Conservation (phyloP, 768 basidiomycete genomes). For the Chalciporus chontae region DNA sequence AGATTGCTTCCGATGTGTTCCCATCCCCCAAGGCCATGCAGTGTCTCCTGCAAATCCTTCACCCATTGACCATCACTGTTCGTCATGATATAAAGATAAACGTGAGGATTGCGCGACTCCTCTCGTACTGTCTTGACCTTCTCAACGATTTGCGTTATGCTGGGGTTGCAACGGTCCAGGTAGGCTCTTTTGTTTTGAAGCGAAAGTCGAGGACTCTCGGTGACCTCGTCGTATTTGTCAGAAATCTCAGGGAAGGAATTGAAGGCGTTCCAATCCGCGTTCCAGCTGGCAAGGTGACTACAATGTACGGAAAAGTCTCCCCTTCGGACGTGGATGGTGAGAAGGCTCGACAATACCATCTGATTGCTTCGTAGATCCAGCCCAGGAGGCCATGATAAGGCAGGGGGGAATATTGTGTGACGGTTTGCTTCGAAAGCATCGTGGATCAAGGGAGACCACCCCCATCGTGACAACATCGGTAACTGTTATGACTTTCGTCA, state of each 20-base stretch:
- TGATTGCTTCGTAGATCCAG: slow-evolving; percentile 4
- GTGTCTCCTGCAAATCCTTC: slow-evolving; percentile 31
- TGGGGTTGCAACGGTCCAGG: slow-evolving; percentile 41
- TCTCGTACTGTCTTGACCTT: slow-evolving; percentile 34
- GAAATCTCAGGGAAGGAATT: slow-evolving; percentile 39
- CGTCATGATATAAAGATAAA: slow-evolving; percentile 44
- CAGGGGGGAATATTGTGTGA: slow-evolving; percentile 17
- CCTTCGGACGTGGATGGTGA: slow-evolving; percentile 48
- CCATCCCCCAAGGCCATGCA: slow-evolving; percentile 36
- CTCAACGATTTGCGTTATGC: slow-evolving; percentile 37
- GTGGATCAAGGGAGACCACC: slow-evolving; percentile 33
- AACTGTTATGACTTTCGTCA: too few species aligned
- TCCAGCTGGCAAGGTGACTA: slow-evolving; percentile 30
- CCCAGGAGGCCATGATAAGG: slow-evolving; percentile 5
- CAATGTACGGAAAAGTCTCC: slow-evolving; percentile 49
- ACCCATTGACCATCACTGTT: slow-evolving; percentile 43
- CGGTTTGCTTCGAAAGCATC: slow-evolving; percentile 24
- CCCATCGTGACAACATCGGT: slow-evolving; percentile 33
- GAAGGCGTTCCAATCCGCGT: slow-evolving; percentile 40
- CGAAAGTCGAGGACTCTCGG: slow-evolving; percentile 22
- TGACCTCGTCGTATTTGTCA: slow-evolving; percentile 34
- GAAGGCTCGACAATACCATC: slow-evolving; percentile 34
- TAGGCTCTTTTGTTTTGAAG: slow-evolving; percentile 26
- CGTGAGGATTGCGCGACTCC: slow-evolving; percentile 24
- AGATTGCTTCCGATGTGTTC: slow-evolving; percentile 35